Base-by-base conservation (phyloP, 108 stramenopile species). In the Skeletonema marinoi region DNA sequence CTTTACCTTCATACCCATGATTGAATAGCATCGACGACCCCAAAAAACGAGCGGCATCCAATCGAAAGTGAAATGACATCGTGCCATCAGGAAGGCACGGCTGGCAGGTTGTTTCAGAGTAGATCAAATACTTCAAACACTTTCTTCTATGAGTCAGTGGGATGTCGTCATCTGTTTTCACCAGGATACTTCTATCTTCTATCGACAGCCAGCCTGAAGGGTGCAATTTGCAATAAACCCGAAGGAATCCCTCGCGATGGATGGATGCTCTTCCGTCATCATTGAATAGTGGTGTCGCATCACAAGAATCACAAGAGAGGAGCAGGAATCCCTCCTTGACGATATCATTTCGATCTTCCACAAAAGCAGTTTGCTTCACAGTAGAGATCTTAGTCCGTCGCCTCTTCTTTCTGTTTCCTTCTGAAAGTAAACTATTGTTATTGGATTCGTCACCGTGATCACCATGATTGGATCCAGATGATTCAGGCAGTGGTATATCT, bases 171-270 rank as follows among this genome's bases (percentile, higher is more conserved):
- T 56, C 1, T 13, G 29, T 67, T 38, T 32, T 19, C 10, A 30
- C 60, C 10, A 38, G 65, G 17, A 76, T 72, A 35, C 71, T 76
- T 19, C 81, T 74, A 56, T 82, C 66, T 51, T 82, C 81, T 21
- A 82, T 56, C 30, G 81, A 82, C 32, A 82, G 51, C 71, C 74
- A 82, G 11, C 81, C 81, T 19, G 81, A 82, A 46, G 75, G 71
- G 63, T 82, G 71, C 16, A 82, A 48, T 62, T 68, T 58, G 7
- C 46, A 48, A 42, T 61, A 70, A 1, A 77, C 68, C 0, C 75
- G 59, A 17, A 51, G 17, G 10, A 60, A 14, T 14, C 63, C 9
- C 19, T 56, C 29, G 19, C 9, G 21, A 9, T 56, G 29, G 54
- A 19, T 25, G 1, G 25, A 25, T 56, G 2, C 8, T 9, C 1